phyloP scores from a whole-genome alignment of 129 eudicot genomes.

The Helichrysum umbraculigerum region DNA sequence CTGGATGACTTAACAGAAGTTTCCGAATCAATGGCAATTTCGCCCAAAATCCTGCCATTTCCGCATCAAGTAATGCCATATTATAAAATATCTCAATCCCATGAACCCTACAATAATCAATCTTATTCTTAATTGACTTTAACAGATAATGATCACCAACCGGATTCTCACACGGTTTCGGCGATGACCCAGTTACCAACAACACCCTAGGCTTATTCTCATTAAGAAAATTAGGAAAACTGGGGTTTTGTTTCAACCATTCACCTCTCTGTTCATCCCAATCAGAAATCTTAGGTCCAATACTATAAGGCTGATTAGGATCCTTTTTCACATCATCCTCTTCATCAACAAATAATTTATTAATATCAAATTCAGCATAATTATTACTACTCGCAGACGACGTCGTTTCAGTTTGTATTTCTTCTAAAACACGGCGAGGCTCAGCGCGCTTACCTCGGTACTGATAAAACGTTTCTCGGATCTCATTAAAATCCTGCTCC shows the following conservation, averaged over 20 bases:
- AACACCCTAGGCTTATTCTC: constrained; percentile 71
- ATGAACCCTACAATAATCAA: constrained; percentile 82
- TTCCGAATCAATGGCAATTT: constrained; percentile 76
- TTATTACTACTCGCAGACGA: constrained; percentile 33
- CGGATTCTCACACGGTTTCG: constrained; percentile 90
- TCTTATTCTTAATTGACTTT: constrained; percentile 77
- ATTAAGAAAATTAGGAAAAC: constrained; percentile 57
- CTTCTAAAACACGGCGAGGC: constrained; percentile 81
- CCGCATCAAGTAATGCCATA: constrained; percentile 83
- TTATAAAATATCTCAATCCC: constrained; percentile 82
- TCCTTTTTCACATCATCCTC: constrained; percentile 52
- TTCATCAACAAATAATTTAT: constrained; percentile 66
- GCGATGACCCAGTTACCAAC: constrained; percentile 82
- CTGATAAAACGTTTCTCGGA: constrained; percentile 60
- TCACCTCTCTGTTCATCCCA: constrained; percentile 81
- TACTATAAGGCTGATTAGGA: constrained; percentile 52
- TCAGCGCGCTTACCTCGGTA: constrained; percentile 53
- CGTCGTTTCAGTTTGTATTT: constrained; percentile 28
- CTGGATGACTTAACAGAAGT: constrained; percentile 77
- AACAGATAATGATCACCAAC: constrained; percentile 89
- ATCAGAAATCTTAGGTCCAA: constrained; percentile 75
- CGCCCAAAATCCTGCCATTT: constrained; percentile 95
- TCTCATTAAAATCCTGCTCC: constrained; percentile 66
- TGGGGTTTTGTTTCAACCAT: constrained; percentile 69
- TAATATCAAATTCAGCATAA: constrained; percentile 62